Evolutionary conservation across 2,329 filamentous ascomycete genomes (phyloP), one percentile per base, ranked within the genome.

Genomic region (Coniochaeta sp.): DNA sequence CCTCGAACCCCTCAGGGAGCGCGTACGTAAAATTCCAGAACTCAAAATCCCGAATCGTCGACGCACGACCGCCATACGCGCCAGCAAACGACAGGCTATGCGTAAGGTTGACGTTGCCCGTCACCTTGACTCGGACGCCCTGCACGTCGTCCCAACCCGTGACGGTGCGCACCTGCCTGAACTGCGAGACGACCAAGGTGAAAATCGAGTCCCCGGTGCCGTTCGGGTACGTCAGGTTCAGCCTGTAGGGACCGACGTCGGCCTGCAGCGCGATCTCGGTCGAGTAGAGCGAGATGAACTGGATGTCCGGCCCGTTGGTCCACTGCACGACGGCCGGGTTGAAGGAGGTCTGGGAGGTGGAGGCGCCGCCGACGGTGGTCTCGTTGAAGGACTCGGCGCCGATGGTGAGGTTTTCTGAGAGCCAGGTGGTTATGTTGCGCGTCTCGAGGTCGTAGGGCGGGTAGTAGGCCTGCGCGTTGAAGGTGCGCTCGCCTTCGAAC

Each of bases 251-350:
- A 2, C 65, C 63, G 0, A 77, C 72, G 24, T 69, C 60, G 1
- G 69, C 66, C 31, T 73, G 58, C 45, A 79, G 59, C 6, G 67
- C 62, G 28, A 59, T 62, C 52, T 75, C 68, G 0, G 67, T 70
- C 0, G 71, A 65, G 47, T 24, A 49, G 26, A 24, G n/a, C 51
- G 54, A 40, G 56, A 65, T 58, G 31, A 59, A 66, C 42, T 65
- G 60, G 49, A 66, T 67, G 7, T 62, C 62, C 48, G 71, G 68
- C 18, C 60, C 57, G 4, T 67, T 70, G 4, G 69, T 71, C 82
- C 82, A 85, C 58, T 85, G 82, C 0, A 80, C 71, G 6, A 85
- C 75, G 0, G 78, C 77, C 0, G 82, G 82, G 53, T 78, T 83
- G 63, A 82, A 85, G 0, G 76, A 72, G 6, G 62, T 69, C 5